Evolutionary conservation across 148 eudicot species (phyloP), one percentile per base, ranked within the genome.

Genomic region (Cornus florida): DNA sequence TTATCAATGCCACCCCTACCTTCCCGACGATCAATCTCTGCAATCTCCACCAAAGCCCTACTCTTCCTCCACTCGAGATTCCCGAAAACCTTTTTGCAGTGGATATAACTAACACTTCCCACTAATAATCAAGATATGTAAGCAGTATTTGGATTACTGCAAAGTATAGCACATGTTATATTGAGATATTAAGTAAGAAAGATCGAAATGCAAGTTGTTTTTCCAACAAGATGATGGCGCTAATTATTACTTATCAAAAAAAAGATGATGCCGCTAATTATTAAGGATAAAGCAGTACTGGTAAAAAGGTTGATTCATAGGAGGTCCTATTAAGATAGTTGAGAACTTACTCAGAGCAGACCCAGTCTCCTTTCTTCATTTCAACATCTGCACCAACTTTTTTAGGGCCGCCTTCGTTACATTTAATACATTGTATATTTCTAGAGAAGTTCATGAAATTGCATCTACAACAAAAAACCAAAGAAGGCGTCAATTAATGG

Each of bases 281-380:
- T 43, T 43, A 43, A 41, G 60, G 57, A 75, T 75, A 38, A 17
- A 38, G 35, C 35, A 75, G 46, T 10, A 75, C 38, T 22, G 33
- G 23, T 39, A 4, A 38, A 39, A 75, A 60, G 65, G 66, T 19
- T 62, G 66, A 7, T 53, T 53, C 14, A 17, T 53, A 53, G 17
- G 17, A 53, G 19, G 14, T 53, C 59, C 33, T 10, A 75, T 65
- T 23, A 75, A 19, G n/a, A 23, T 2, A 41, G 71, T 66, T 57
- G 50, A 81, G 43, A 78, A 85, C 92, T 85, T 78, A 91, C 94
- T 79, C 79, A 12, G 91, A 72, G 70, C 94, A 91, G 69, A 74
- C 67, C 94, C 94, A 91, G 74, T 88, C 92, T 50, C 90, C 90
- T 74, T 86, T 79, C 84, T 82, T 86, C 81, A 78, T 70, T 77